phyloP scores from a whole-genome alignment of 2,329 filamentous ascomycete species.

The Trichophyton rubrum region DNA sequence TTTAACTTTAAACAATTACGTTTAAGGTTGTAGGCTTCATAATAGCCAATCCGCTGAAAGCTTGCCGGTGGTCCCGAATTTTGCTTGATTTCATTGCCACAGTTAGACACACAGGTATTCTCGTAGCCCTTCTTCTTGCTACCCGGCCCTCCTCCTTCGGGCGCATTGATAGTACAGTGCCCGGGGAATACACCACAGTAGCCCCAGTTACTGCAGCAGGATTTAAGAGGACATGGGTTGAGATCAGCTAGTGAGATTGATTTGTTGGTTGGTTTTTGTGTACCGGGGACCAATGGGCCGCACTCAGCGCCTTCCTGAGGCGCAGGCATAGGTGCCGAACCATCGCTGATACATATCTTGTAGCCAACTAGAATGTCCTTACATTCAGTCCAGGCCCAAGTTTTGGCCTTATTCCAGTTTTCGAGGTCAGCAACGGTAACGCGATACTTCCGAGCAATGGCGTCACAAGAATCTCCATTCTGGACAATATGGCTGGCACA shows the following conservation, averaged over 20 bases:
- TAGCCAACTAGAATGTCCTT: conserved; percentile 19
- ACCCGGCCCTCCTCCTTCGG: background rate
- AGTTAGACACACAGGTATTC: conserved; percentile 27
- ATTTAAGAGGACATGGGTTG: conserved; percentile 37
- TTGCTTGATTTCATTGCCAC: conserved; percentile 6
- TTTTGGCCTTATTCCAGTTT: conserved; percentile 30
- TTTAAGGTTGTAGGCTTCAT: conserved; percentile 23
- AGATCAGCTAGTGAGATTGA: conserved; percentile 29
- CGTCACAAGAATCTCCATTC: conserved; percentile 25
- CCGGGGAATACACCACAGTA: conserved; percentile 35
- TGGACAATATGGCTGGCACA: conserved; percentile 29
- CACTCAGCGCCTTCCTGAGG: conserved; percentile 36
- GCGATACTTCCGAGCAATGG: conserved; percentile 22
- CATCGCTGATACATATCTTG: conserved; percentile 32
- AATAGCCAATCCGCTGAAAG: conserved; percentile 21
- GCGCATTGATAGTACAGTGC: conserved; percentile 27
- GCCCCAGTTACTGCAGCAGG: conserved; percentile 34
- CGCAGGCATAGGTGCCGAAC: conserved; percentile 32
- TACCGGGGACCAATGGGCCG: conserved; percentile 36
- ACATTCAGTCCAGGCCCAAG: conserved; percentile 37
- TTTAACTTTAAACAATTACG: conserved; percentile 15
- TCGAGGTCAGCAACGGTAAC: conserved; percentile 31
- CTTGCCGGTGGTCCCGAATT: conserved; percentile 15
- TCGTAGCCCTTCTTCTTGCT: conserved; percentile 12
- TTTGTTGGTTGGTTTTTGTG: conserved; percentile 21